Evolutionary conservation across 257 asterid species (phyloP).

Genomic region (Solanum phureja): DNA sequence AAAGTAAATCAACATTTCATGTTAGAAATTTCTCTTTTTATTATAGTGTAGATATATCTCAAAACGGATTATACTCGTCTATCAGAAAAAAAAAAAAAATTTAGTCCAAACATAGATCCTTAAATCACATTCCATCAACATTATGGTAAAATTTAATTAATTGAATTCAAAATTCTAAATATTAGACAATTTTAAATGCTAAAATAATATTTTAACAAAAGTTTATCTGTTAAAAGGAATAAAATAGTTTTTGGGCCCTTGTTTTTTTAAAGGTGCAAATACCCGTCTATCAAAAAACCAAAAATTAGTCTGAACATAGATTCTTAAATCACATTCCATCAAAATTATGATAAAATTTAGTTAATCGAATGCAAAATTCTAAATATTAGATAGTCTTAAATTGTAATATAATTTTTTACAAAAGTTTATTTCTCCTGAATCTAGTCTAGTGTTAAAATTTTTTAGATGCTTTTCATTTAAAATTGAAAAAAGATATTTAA

Average conservation of each 20-base stretch:
- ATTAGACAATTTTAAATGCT: not conserved
- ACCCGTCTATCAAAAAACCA: not conserved
- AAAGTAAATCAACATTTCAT: not conserved
- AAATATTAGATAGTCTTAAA: not conserved
- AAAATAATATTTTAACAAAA: not conserved
- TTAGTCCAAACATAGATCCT: not conserved
- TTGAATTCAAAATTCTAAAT: not conserved
- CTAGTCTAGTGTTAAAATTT: not conserved
- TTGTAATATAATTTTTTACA: not conserved
- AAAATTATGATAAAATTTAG: not conserved
- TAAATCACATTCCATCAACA: not conserved
- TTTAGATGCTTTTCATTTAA: not conserved
- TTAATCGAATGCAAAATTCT: not conserved
- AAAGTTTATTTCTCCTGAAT: not conserved
- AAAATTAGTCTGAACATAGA: not conserved
- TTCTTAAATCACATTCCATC: not conserved
- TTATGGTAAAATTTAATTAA: not conserved
- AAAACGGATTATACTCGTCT: not conserved
- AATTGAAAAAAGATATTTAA: not conserved
- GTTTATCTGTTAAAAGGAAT: not conserved
- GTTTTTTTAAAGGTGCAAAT: not conserved
- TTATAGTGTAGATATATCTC: not conserved
- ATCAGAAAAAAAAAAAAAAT: not conserved
- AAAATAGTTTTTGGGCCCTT: not conserved
- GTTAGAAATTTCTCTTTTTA: not conserved